Evolutionary conservation across 306 rosid genomes (phyloP).

Genomic region (Quercus variabilis): DNA sequence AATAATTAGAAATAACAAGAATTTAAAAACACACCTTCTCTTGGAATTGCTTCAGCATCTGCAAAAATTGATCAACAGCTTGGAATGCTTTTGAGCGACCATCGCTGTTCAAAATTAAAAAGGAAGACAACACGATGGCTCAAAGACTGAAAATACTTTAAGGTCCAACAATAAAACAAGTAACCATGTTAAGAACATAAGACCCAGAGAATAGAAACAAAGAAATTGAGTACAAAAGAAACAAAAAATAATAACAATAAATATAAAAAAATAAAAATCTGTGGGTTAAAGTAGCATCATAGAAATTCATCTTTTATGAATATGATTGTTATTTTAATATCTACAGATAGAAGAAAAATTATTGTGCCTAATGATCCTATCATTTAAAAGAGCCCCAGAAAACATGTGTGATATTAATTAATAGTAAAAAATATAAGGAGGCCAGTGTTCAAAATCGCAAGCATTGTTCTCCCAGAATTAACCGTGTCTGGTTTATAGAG

Average conservation of each 20-base stretch:
- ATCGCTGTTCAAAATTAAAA: slow-evolving; percentile 59
- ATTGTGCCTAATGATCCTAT: not conserved
- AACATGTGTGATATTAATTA: not conserved
- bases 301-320: not conserved
- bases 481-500: not conserved
- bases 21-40: slow-evolving; percentile 66
- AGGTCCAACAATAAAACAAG: not conserved
- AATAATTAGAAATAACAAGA: slow-evolving; percentile 21
- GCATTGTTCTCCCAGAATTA: not conserved
- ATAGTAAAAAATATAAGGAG: not conserved
- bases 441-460: not conserved
- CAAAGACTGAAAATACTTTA: not conserved
- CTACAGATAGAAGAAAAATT: not conserved
- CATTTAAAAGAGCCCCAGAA: not conserved
- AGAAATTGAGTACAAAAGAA: not conserved
- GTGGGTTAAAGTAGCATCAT: not conserved
- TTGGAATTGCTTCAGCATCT: slow-evolving; percentile 65
- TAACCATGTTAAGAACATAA: not conserved
- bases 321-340: not conserved
- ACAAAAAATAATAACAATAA: not conserved
- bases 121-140: slow-evolving; percentile 10
- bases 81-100: slow-evolving; percentile 90
- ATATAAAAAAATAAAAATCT: no score
- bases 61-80: slow-evolving; percentile 93
- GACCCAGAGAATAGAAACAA: not conserved